A percentile compares a stretch with the other conserved stretches of the same genome.
phyloP scores from a whole-genome alignment of 2,329 filamentous ascomycete species.

The Epicoccum sorghinum region DNA sequence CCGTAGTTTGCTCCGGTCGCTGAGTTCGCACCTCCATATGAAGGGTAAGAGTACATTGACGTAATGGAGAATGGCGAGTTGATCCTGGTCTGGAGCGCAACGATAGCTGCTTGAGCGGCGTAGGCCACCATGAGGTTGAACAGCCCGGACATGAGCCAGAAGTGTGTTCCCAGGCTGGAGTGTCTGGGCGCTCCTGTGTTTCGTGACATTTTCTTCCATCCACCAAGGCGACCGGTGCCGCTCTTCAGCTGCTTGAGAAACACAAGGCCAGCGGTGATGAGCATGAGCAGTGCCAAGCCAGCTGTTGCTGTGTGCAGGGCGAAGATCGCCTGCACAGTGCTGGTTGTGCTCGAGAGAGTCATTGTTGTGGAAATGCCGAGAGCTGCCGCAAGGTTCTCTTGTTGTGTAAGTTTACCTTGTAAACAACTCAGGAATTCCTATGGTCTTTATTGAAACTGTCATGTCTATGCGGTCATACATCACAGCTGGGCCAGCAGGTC shows the following conservation, averaged over 20 bases:
- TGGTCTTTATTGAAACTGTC: slow-evolving; percentile 7
- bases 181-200: slow-evolving; percentile 7
- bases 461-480: slow-evolving; percentile 11
- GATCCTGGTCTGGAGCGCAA: slow-evolving; percentile 20
- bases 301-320: slow-evolving; percentile 25
- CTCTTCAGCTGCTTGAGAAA: slow-evolving; percentile 20
- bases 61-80: slow-evolving; percentile 23
- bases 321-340: slow-evolving; percentile 25
- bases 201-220: slow-evolving; percentile 12
- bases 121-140: slow-evolving; percentile 24
- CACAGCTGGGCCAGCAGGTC: slow-evolving; percentile 2
- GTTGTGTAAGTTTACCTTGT: background rate
- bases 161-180: slow-evolving; percentile 19
- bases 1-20: slow-evolving; percentile 5
- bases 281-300: slow-evolving; percentile 14
- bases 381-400: slow-evolving; percentile 1
- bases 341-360: slow-evolving; percentile 21
- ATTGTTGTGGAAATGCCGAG: background rate
- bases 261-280: slow-evolving; percentile 16
- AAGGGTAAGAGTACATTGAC: slow-evolving; percentile 23
- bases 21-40: slow-evolving; percentile 6
- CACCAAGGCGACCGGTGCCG: slow-evolving; percentile 15
- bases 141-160: slow-evolving; percentile 24
- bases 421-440: background rate
- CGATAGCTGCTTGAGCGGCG: slow-evolving; percentile 20